Base-by-base conservation (phyloP, 768 basidiomycete genomes). In the Lactarius pseudohatsudake region DNA sequence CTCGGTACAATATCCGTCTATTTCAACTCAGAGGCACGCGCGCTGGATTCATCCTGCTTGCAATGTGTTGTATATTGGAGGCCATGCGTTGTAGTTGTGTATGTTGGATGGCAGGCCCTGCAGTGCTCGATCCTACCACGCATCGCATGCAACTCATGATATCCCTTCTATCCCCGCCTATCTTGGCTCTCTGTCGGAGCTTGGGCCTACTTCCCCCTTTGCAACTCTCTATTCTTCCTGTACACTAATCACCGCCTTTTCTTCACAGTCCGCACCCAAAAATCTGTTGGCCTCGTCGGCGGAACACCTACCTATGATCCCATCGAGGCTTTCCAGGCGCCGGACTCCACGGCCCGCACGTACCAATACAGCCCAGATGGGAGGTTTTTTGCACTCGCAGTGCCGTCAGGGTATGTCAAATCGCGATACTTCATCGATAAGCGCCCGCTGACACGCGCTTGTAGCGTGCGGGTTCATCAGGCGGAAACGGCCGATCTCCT, bases 301-400 rank as follows among this genome's bases (percentile, higher is more conserved):
- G 93, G 91, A 59, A 82, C 88, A 11, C 94, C 96, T 57, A 81
- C 85, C 73, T 98, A 94, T 75, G 73, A 79, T 26, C 77, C 86
- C 20, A 77, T 92, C 28, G 78, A 85, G 68, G 85, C 84, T 53
- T 92, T 91, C 72, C 76, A 77, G 65, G 81, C 78, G 40, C 91
- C 91, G 56, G 90, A 91, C 54, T 85, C 83, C 32, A 81, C 92
- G 64, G 87, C 88, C 50, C 85, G 91, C 72, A 89, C 86, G 62
- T 91, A 85, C 75, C 83, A 84, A 70, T 96, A 96, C 78, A 94
- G 92, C 74, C 81, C 82, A 64, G 92, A 97, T 74, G 96, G 95
- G 72, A 84, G 91, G 74, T 82, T 94, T 68, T 93, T 90, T 74
- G 94, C 92, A 56, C 92, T 92, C 79, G 88, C 89, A 55, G 80